Evolutionary conservation across 768 basidiomycete species (phyloP), one percentile per base, ranked within the genome.

Genomic region (Auricularia heimuer): DNA sequence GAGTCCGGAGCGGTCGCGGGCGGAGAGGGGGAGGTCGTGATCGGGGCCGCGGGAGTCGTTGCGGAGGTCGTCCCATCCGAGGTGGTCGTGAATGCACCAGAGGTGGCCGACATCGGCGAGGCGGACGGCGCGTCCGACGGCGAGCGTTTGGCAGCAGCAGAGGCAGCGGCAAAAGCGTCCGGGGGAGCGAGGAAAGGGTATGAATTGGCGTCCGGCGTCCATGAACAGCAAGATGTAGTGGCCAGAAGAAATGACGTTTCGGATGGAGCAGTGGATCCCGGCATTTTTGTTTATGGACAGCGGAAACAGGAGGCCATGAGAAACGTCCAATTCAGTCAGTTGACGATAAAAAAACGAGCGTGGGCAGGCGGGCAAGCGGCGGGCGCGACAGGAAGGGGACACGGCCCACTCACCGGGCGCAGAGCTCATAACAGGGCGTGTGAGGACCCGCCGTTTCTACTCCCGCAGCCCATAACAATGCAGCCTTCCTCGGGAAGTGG

Each of bases 31-130:
- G 66, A 61, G 18, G 68, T 58, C 24, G 61, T 65, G 39, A 68
- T 65, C 6, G 67, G 45, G 29, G 66, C 39, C 1, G 70, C n/a
- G 47, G 70, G 64, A 24, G 72, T 69, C 61, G 66, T 37, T 16
- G 65, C 42, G 35, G 67, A 60, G 18, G 71, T 64, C 58, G 67
- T 69, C 24, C 65, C n/a, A 33, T 68, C 21, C n/a, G 65, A 64
- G 7, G 70, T 65, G 51, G 67, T 67, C 39, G 71, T 64, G 47
- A 51, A 51, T 51, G 47, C 14, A 51, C 47, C 47, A 18, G 47
- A 51, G 11, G 47, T 14, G 18, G 21, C 18, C 18, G 47, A 51
- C 18, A 51, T 16, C 47, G 47, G 18, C 18, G 21, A 6, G 10
- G 47, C 21, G 47, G 47, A 51, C 47, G 47, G 0, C 10, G 8